Evolutionary conservation across 352 stramenopile genomes (phyloP), one percentile per base, ranked within the genome.

Genomic region (Globisporangium solare): DNA sequence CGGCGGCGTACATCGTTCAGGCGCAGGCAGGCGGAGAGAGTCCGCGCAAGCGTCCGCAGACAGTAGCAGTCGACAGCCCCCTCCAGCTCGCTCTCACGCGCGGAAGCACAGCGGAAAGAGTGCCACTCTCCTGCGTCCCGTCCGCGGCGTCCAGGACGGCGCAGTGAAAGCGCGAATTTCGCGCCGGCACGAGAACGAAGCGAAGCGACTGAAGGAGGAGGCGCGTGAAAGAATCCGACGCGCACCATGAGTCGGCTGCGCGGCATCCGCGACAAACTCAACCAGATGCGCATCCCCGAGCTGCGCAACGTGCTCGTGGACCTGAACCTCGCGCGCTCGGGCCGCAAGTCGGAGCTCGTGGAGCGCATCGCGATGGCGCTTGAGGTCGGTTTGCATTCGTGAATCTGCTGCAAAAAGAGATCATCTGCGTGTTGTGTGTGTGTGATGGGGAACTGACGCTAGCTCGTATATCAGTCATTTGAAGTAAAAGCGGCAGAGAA

Each of bases 291-390:
- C 37, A 74, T 94, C 54, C 79, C 78, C 21, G 81, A 94, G 66
- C 71, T 94, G 63, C 80, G 83, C 63, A 73, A 76, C 66, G 68
- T 94, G 51, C 70, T 91, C 27, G 68, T 73, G 53, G 71, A 81
- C 53, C 66, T 94, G 43, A 89, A 85, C 48, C 60, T 94, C 51
- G 58, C 73, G 60, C 80, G 78, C 45, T 86, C 76, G 5, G 83
- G 83, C 15, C 79, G 76, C 60, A 94, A 94, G 61, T 74, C 72
- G 43, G 83, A 94, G 54, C 73, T 94, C 46, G 78, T 92, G 31
- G 79, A 90, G 42, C 80, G 83, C 64, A 88, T 94, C 54, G 74
- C 74, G 11, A 35, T 54, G 2, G 71, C 85, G 39, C 47, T 91
- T 7, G 76, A 89, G 78, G 80, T 91, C 24, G 13, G 52, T 56